phyloP scores from a whole-genome alignment of 192 early-diverging fungal species.

The Rhizophagus clarus region DNA sequence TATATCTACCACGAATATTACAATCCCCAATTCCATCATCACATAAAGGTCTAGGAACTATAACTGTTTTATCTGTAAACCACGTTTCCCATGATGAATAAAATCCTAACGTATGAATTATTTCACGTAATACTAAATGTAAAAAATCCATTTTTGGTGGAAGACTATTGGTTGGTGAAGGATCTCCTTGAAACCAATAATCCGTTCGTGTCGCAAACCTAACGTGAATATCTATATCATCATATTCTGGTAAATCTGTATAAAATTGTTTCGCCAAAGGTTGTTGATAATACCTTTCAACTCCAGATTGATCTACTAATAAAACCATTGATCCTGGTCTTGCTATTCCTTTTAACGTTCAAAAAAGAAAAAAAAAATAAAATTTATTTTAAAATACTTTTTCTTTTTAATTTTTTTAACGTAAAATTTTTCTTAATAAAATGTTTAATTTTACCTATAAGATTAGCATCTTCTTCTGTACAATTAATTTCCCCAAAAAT shows the following conservation, averaged over 20 bases:
- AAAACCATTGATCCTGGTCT: not conserved
- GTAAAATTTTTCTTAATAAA: too few species aligned
- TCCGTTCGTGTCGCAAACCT: not conserved
- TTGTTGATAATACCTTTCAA: not conserved
- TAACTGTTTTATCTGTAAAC: not conserved
- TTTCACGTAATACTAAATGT: not conserved
- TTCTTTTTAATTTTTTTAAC: not conserved
- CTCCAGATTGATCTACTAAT: not conserved
- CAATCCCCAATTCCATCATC: not conserved
- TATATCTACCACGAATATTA: too few species aligned
- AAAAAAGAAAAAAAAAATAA: not conserved
- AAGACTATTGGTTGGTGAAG: not conserved
- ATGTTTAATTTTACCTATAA: not conserved
- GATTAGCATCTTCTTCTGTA: not conserved
- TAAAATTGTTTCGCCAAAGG: not conserved
- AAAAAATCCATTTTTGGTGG: not conserved
- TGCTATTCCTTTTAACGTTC: not conserved
- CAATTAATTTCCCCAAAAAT: not conserved
- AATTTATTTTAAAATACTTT: not conserved
- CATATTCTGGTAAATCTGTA: not conserved
- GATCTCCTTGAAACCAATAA: not conserved
- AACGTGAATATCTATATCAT: not conserved
- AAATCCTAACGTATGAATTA: not conserved
- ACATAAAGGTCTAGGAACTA: not conserved
- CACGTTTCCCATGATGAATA: not conserved